These are phyloP conservation scores for Apium graveolens DNA, from an alignment of 129 eudicot genomes.

Conservation along the genomic window DNA sequence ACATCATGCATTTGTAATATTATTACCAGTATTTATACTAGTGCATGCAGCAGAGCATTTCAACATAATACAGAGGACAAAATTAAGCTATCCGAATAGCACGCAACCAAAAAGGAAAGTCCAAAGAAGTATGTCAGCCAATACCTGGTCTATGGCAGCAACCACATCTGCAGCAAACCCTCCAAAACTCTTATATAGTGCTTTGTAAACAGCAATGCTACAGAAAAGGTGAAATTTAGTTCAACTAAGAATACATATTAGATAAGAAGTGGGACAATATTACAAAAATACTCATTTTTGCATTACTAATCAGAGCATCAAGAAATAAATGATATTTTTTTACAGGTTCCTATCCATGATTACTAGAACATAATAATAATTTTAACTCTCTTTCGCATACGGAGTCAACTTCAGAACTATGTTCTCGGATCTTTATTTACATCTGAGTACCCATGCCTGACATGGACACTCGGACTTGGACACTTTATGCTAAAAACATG, in stretches of 20 bases:
- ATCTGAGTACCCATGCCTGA: too few relatives aligned
- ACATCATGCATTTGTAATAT: background rate
- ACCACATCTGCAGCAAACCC: conserved; percentile 99
- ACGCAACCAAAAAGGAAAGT: background rate
- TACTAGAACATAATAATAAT: background rate
- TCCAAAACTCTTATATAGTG: conserved; percentile 93
- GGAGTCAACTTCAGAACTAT: too few relatives aligned
- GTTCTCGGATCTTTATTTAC: too few relatives aligned
- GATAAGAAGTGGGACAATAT: conserved; percentile 3
- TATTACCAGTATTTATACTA: background rate
- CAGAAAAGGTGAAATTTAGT: background rate
- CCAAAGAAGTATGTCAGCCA: background rate
- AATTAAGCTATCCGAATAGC: background rate
- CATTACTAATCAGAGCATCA: background rate
- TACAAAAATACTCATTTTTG: background rate
- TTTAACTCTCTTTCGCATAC: background rate
- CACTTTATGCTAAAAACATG: too few relatives aligned
- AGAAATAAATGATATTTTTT: background rate
- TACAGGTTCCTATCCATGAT: background rate
- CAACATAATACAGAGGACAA: background rate
- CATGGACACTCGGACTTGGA: too few relatives aligned
- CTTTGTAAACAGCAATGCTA: conserved; percentile 96
- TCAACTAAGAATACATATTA: background rate
- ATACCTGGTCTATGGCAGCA: conserved; percentile 98
- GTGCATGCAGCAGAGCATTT: background rate